Conservation (phyloP, 2,329 filamentous ascomycete genomes). For the Pezizomycotina sp. region DNA sequence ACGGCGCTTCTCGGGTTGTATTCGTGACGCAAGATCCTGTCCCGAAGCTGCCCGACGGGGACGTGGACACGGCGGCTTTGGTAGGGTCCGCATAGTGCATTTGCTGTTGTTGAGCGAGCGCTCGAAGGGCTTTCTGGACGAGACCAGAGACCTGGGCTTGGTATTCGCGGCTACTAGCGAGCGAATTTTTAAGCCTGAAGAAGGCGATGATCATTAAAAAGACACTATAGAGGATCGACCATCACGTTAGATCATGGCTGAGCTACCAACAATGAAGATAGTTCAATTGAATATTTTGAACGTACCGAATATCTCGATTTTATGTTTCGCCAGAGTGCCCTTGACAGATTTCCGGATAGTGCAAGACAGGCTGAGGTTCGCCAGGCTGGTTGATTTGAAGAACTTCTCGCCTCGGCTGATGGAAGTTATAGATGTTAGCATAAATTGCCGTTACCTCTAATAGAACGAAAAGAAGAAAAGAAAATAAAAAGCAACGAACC, state of each 20-base stretch:
- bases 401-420: conserved; percentile 22
- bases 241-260: conserved; percentile 21
- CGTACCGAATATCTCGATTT: conserved; percentile 61
- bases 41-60: conserved; percentile 72
- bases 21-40: conserved; percentile 72
- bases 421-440: conserved; percentile 20
- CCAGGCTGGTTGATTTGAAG: conserved; percentile 29
- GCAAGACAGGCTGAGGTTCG: conserved; percentile 74
- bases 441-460: conserved; percentile 18
- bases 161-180: conserved; percentile 46
- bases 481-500: conserved; percentile 30
- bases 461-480: conserved; percentile 15
- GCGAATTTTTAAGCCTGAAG: conserved; percentile 37
- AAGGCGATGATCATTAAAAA: conserved; percentile 25
- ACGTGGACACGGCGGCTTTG: conserved; percentile 51
- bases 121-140: conserved; percentile 68
- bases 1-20: conserved; percentile 61
- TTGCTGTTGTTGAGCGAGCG: conserved; percentile 68
- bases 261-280: conserved; percentile 26
- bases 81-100: conserved; percentile 49
- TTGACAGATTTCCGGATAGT: conserved; percentile 61
- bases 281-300: conserved; percentile 25
- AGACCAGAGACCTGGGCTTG: conserved; percentile 62
- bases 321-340: conserved; percentile 70
- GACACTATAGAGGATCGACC: conserved; percentile 33